Evolutionary conservation across 805 yeast genomes (phyloP).

Genomic region (Candida loeiensis): DNA sequence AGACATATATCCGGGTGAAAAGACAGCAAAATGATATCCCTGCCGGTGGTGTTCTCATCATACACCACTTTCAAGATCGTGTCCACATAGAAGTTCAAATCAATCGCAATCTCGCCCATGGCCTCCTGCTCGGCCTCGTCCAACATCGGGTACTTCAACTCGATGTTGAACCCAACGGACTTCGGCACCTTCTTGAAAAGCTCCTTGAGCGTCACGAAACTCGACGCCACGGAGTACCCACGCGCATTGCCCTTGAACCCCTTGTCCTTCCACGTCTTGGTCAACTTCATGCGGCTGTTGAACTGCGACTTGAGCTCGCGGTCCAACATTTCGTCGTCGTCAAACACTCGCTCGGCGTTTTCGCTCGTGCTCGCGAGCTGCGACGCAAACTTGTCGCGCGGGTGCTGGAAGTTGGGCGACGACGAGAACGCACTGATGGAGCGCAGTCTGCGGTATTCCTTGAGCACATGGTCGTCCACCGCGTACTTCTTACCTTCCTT

Average conservation of each 20-base stretch:
- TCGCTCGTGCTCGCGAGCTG: slow-evolving; percentile 1
- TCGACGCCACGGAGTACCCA: slow-evolving; percentile 85
- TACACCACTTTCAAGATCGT: slow-evolving; percentile 77
- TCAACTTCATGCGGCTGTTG: slow-evolving; percentile 69
- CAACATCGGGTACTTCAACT: slow-evolving; percentile 91
- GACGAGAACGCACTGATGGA: slow-evolving; percentile 36
- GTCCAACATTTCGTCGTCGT: slow-evolving; percentile 30
- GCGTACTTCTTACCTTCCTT: slow-evolving; percentile 19
- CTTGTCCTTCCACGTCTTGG: slow-evolving; percentile 82
- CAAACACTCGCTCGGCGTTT: slow-evolving; percentile 6
- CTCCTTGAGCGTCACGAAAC: slow-evolving; percentile 84
- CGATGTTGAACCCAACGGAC: slow-evolving; percentile 89
- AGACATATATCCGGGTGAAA: slow-evolving; percentile 94
- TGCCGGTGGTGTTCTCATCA: slow-evolving; percentile 65
- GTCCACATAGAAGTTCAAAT: slow-evolving; percentile 84
- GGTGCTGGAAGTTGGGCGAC: slow-evolving; percentile 25
- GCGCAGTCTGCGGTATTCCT: slow-evolving; percentile 34
- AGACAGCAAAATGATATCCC: slow-evolving; percentile 87
- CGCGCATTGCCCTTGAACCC: slow-evolving; percentile 92
- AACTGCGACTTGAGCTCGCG: slow-evolving; percentile 38
- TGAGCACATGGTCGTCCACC: slow-evolving; percentile 34
- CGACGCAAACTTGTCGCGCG: slow-evolving; percentile 5
- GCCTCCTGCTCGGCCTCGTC: slow-evolving; percentile 89
- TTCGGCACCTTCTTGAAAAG: slow-evolving; percentile 77
- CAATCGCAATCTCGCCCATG: slow-evolving; percentile 80